Base-by-base conservation (phyloP, 2,329 filamentous ascomycete species). In the Xylaria polymorpha region DNA sequence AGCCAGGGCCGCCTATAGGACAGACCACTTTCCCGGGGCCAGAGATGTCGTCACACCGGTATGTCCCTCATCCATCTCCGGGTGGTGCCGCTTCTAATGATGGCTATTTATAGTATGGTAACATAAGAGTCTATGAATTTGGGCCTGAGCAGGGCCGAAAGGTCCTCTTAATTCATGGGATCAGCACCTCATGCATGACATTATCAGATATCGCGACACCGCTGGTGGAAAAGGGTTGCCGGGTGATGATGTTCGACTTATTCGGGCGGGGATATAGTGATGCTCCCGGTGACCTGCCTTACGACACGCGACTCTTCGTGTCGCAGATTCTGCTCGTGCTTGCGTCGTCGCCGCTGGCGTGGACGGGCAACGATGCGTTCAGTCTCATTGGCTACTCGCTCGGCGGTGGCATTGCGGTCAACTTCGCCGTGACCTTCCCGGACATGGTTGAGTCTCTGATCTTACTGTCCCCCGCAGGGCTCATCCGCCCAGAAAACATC, bases 221-320 rank as follows among this genome's bases (percentile, higher is more conserved):
- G 22, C 84, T 97, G 25, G 92, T 87, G 2, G 83, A 86, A 46
- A 86, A 86, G 60, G 92, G 93, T 39, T 94, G 89, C 77, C 87
- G 94, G 50, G 93, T 97, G 14, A 90, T 97, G 89, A 83, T 96
- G 4, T 96, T 94, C 78, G 87, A 93, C 76, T 84, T 93, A 53
- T 92, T 91, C 73, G 90, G 90, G 50, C 85, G 91, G 62, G 91
- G 91, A 68, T 92, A 88, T 79, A 88, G 86, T 3, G 89, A 91
- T 74, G 86, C 86, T 32, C 89, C 91, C 0, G 85, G 86, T 44
- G 87, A 91, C 72, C 82, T 93, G 18, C 88, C 88, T 5, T 91
- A 95, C 76, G 91, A 94, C 77, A 85, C 88, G n/a, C 85, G 88
- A 15, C 87, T 97, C 8, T 96, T 93, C 80, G 85, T 87, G 3